Percentiles rank a stretch among this genome's conserved stretches.
Evolutionary conservation across 768 basidiomycete genomes (phyloP).

Genomic region (Mycena galericulata): DNA sequence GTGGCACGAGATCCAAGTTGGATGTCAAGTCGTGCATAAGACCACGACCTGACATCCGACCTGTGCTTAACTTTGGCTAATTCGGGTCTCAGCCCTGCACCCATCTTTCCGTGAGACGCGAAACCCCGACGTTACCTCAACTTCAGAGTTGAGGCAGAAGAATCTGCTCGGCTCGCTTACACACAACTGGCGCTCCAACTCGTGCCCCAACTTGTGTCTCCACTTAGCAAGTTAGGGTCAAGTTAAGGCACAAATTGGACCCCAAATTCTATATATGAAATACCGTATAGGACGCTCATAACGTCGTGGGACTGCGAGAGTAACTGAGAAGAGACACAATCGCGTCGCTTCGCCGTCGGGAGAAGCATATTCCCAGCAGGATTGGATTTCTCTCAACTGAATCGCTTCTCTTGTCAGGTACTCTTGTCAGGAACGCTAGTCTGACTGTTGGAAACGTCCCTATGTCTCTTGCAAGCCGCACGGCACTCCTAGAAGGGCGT

Average conservation of each 20-base stretch:
- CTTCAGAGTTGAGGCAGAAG: slow-evolving; percentile 2
- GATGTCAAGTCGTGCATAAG: neutral
- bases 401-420: neutral
- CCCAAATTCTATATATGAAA: neutral
- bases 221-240: neutral
- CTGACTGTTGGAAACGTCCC: neutral
- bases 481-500: too few relatives aligned
- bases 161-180: neutral
- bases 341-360: neutral
- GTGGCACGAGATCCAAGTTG: neutral
- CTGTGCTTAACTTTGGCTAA: neutral
- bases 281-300: neutral
- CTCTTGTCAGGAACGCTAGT: neutral
- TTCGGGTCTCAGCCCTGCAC: neutral
- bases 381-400: neutral
- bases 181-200: neutral
- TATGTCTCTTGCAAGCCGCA: neutral
- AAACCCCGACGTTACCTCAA: neutral
- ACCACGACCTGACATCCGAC: neutral
- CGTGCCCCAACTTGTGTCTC: slow-evolving; percentile 1
- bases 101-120: neutral
- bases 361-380: neutral
- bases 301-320: neutral
- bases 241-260: neutral
- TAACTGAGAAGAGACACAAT: slow-evolving; percentile 1